phyloP scores from a whole-genome alignment of 2,329 filamentous ascomycete species.

The Hypoxylon sp. region DNA sequence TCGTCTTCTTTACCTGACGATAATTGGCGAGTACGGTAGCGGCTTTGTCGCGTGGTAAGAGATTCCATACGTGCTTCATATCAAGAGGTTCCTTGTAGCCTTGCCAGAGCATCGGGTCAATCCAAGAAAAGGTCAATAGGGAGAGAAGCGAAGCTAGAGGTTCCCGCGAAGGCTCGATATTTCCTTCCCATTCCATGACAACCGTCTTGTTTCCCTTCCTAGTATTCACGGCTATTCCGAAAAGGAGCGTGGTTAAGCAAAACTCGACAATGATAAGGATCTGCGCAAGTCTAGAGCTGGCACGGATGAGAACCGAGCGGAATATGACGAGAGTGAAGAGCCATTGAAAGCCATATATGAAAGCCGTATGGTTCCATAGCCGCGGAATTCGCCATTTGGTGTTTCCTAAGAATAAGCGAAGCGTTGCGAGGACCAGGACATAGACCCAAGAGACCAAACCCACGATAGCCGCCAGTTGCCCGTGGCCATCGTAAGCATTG shows the following conservation, averaged over 20 bases:
- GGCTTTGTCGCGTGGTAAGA: conserved; percentile 90
- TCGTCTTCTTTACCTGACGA: conserved; percentile 86
- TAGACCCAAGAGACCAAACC: conserved; percentile 86
- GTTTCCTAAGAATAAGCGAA: conserved; percentile 78
- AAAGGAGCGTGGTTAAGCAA: conserved; percentile 78
- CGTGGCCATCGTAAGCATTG: conserved; percentile 70
- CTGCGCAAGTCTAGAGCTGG: conserved; percentile 73
- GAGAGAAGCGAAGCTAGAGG: conserved; percentile 91
- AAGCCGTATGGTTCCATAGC: conserved; percentile 93
- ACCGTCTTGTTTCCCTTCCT: conserved; percentile 94
- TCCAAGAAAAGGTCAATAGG: conserved; percentile 89
- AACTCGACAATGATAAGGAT: conserved; percentile 82
- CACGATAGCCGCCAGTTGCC: conserved; percentile 73
- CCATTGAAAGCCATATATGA: conserved; percentile 88
- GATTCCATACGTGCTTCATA: conserved; percentile 90
- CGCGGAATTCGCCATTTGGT: conserved; percentile 77
- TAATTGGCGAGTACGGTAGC: conserved; percentile 84
- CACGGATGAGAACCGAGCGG: conserved; percentile 87
- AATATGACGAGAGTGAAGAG: conserved; percentile 81
- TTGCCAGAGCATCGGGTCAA: conserved; percentile 89
- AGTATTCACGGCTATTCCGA: conserved; percentile 82
- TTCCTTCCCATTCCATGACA: conserved; percentile 88
- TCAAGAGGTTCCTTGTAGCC: conserved; percentile 90
- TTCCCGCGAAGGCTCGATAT: conserved; percentile 88
- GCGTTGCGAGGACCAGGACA: conserved; percentile 78